Evolutionary conservation across 2,329 filamentous ascomycete genomes (phyloP).

Genomic region (Aureobasidium pullulans): DNA sequence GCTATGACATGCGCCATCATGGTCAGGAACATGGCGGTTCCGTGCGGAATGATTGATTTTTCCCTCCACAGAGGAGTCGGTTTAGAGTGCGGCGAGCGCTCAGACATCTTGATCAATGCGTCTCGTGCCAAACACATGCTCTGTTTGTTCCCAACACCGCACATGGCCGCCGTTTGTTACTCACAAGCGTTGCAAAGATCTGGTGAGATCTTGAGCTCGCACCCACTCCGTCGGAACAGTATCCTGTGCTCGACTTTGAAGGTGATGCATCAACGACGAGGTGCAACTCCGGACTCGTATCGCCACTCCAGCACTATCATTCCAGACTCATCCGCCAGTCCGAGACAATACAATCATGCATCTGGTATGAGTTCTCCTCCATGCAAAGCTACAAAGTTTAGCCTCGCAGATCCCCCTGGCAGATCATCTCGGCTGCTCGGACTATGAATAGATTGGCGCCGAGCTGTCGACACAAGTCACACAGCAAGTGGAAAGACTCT

Average conservation of each 20-base stretch:
- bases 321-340: neutral
- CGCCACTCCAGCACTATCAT: neutral
- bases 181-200: neutral
- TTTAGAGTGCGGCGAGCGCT: neutral
- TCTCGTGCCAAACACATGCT: neutral
- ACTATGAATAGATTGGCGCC: conserved; percentile 7
- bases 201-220: no score
- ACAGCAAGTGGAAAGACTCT: conserved; percentile 1
- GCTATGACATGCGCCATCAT: neutral
- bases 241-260: neutral
- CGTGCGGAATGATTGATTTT: conserved; percentile 2
- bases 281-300: no score
- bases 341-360: neutral
- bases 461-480: neutral
- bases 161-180: neutral
- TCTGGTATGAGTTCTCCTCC: neutral
- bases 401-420: conserved; percentile 4
- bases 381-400: neutral
- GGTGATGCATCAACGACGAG: no score
- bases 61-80: neutral
- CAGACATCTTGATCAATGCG: neutral
- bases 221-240: neutral
- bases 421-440: conserved; percentile 7
- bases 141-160: neutral
- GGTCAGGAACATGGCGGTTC: neutral